Evolutionary conservation across 371 early-diverging fungal species (phyloP).

Genomic region (Quaeritorhiza haematococci): DNA sequence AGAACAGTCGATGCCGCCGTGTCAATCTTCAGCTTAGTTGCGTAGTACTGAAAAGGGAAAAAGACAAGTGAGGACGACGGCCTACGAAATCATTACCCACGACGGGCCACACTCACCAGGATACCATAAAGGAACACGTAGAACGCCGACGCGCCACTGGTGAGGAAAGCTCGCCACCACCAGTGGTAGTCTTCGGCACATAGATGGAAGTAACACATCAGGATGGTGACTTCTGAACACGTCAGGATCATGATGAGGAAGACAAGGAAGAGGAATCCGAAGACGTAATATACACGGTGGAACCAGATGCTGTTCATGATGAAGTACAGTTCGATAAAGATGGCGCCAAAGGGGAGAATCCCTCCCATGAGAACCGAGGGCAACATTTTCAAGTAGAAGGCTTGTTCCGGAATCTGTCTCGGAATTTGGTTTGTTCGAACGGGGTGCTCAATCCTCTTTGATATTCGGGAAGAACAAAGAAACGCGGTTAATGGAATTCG

Average conservation of each 20-base stretch:
- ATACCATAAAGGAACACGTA: constrained; percentile 85
- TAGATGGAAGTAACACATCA: constrained; percentile 85
- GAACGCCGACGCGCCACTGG: constrained; percentile 77
- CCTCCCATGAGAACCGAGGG: constrained; percentile 81
- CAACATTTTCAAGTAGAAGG: constrained; percentile 64
- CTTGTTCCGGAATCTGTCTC: constrained; percentile 80
- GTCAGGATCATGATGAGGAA: constrained; percentile 74
- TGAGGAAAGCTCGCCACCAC: constrained; percentile 92
- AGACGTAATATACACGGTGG: constrained; percentile 70
- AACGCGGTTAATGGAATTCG: background rate
- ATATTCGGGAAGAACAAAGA: background rate
- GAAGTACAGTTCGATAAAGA: constrained; percentile 81
- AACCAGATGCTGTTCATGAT: constrained; percentile 83
- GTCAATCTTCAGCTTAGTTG: constrained; percentile 63
- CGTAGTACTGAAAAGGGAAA: constrained; percentile 73
- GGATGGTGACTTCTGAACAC: constrained; percentile 78
- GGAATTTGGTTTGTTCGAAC: constrained; percentile 90
- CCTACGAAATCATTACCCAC: background rate
- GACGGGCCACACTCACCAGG: constrained; percentile 23
- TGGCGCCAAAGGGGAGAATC: constrained; percentile 82
- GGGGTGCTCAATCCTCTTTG: constrained; percentile 65
- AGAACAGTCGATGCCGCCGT: constrained; percentile 72
- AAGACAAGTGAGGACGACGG: background rate
- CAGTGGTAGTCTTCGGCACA: constrained; percentile 91
- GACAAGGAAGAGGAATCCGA: constrained; percentile 81